A percentile compares a stretch with the other conserved stretches of the same genome.
phyloP scores from a whole-genome alignment of 2,329 filamentous ascomycete genomes.

The Huntiella abstrusa region DNA sequence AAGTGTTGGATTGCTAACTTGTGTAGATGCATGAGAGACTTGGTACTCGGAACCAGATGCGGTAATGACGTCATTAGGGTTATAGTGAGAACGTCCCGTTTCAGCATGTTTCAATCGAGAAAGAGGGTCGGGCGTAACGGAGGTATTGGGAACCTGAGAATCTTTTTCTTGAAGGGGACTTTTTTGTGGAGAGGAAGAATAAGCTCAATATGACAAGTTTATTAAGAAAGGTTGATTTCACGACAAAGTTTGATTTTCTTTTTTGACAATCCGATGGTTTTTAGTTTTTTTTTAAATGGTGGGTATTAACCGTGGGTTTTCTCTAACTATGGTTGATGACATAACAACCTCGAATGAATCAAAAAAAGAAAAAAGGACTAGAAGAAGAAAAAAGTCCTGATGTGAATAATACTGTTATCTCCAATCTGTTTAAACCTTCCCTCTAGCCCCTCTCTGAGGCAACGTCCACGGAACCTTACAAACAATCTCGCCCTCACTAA shows the following conservation, averaged over 20 bases:
- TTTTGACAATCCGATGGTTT: too few relatives aligned
- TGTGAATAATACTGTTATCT: background rate
- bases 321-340: too few relatives aligned
- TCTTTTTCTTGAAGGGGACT: too few relatives aligned
- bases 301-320: too few relatives aligned
- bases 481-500: conserved; percentile 79
- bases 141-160: too few relatives aligned
- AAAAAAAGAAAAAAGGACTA: background rate
- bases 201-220: too few relatives aligned
- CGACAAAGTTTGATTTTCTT: too few relatives aligned
- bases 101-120: background rate
- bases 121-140: too few relatives aligned
- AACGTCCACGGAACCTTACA: conserved; percentile 53
- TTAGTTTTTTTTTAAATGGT: too few relatives aligned
- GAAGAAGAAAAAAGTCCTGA: background rate
- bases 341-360: background rate
- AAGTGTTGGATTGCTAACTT: background rate
- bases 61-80: background rate
- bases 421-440: conserved; percentile 5
- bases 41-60: background rate
- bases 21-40: background rate
- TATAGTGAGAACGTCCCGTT: background rate
- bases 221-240: too few relatives aligned
- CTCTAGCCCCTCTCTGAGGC: conserved; percentile 30
- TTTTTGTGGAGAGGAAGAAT: too few relatives aligned